Conservation (phyloP, 805 yeast genomes). For the Barnettozyma siamensis region DNA sequence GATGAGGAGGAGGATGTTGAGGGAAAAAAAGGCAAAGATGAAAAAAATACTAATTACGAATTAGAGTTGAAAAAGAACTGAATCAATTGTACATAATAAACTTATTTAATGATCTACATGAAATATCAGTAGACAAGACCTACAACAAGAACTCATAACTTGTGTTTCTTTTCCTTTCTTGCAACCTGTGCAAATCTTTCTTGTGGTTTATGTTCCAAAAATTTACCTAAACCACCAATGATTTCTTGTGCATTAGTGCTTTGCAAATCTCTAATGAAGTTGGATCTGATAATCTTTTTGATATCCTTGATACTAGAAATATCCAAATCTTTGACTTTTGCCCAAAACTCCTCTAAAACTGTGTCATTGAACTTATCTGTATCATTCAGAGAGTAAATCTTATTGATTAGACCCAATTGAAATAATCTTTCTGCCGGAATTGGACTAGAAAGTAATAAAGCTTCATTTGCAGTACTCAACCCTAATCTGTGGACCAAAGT, state of each 20-base stretch:
- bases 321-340: slow-evolving; percentile 31
- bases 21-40: slow-evolving; percentile 1
- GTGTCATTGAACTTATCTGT: slow-evolving; percentile 42
- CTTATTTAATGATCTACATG: too few relatives aligned
- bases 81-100: too few relatives aligned
- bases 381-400: slow-evolving; percentile 40
- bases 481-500: slow-evolving; percentile 70
- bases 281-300: slow-evolving; percentile 33
- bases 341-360: slow-evolving; percentile 35
- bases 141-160: slow-evolving; percentile 42
- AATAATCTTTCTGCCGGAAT: slow-evolving; percentile 52
- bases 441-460: slow-evolving; percentile 63
- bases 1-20: slow-evolving; percentile 25
- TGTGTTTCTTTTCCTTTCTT: slow-evolving; percentile 52
- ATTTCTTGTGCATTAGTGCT: slow-evolving; percentile 61
- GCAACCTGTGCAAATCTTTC: slow-evolving; percentile 52
- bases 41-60: background rate
- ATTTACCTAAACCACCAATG: slow-evolving; percentile 59
- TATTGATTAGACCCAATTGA: slow-evolving; percentile 56
- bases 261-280: slow-evolving; percentile 30
- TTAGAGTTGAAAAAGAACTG: slow-evolving; percentile 6
- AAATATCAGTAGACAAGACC: too few relatives aligned
- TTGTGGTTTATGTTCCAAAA: slow-evolving; percentile 74
- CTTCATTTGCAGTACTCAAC: slow-evolving; percentile 65
- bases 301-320: slow-evolving; percentile 38